Evolutionary conservation across 345 rosid species (phyloP).

Genomic region (Sonneratia alba): DNA sequence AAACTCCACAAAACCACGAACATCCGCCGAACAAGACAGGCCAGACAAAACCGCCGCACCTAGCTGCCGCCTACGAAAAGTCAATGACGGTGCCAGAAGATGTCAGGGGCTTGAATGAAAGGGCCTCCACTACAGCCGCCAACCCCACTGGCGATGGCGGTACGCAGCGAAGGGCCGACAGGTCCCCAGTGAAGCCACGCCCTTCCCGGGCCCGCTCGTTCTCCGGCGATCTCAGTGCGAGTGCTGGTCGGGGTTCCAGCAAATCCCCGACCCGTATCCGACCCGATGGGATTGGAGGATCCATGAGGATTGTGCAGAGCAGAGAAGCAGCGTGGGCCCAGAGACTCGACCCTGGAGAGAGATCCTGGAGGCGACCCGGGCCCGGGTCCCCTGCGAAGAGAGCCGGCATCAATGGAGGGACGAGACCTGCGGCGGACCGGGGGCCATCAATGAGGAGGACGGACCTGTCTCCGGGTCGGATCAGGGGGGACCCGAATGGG

Average conservation of each 20-base stretch:
- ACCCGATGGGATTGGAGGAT: conserved; percentile 6
- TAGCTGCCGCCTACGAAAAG: neutral
- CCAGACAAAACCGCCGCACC: neutral
- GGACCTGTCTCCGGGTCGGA: conserved; percentile 5
- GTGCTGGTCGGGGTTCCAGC: neutral
- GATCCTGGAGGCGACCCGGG: conserved; percentile 1
- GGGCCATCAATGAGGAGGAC: conserved; percentile 2
- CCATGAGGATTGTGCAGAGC: conserved; percentile 8
- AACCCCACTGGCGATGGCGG: neutral
- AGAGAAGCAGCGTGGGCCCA: neutral
- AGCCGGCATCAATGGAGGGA: neutral
- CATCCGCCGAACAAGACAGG: neutral
- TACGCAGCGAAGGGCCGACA: neutral
- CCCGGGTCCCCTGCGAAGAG: neutral
- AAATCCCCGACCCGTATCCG: conserved; percentile 5
- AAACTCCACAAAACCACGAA: neutral
- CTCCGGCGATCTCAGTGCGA: conserved; percentile 2
- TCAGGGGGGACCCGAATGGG: neutral
- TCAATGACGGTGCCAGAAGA: neutral
- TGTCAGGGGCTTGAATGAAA: neutral
- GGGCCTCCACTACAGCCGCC: neutral
- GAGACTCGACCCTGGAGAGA: conserved; percentile 2
- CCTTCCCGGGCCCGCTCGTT: neutral
- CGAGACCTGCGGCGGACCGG: conserved; percentile 2
- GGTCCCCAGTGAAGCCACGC: conserved; percentile 4